phyloP scores from a whole-genome alignment of 768 basidiomycete species.

The Pleurotus sapidus region DNA sequence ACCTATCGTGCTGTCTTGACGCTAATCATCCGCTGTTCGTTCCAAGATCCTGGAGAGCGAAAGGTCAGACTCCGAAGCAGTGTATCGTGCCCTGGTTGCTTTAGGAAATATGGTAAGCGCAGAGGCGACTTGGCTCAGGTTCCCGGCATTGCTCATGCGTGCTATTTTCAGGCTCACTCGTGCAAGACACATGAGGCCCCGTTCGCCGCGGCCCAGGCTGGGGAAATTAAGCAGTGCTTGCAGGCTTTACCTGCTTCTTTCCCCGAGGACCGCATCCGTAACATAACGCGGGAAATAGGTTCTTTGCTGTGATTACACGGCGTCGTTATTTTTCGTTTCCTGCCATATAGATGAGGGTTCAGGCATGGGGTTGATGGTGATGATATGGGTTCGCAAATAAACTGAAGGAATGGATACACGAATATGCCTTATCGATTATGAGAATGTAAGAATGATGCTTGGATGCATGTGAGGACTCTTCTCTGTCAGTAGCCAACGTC shows the following conservation, averaged over 20 bases:
- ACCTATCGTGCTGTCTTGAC: neutral
- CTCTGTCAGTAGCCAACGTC: too few relatives aligned
- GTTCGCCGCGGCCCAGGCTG: conserved; percentile 36
- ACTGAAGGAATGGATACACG: too few relatives aligned
- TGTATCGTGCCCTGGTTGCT: conserved; percentile 68
- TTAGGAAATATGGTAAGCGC: conserved; percentile 69
- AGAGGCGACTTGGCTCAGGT: neutral
- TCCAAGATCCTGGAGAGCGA: conserved; percentile 46
- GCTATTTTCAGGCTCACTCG: conserved; percentile 41
- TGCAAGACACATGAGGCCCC: conserved; percentile 33
- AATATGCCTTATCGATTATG: too few relatives aligned
- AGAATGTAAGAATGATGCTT: too few relatives aligned
- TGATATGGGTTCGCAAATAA: too few relatives aligned
- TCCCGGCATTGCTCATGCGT: conserved; percentile 4
- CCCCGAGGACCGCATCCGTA: conserved; percentile 56
- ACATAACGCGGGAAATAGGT: conserved; percentile 46
- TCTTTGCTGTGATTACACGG: conserved; percentile 31
- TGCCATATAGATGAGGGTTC: too few relatives aligned
- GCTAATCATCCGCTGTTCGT: neutral
- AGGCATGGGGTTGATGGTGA: too few relatives aligned
- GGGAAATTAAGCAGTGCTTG: conserved; percentile 37
- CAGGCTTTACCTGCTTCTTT: conserved; percentile 42
- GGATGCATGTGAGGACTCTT: too few relatives aligned
- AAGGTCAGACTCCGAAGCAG: conserved; percentile 61
- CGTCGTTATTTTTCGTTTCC: too few relatives aligned